Evolutionary conservation across 257 asterid genomes (phyloP).

Genomic region (Nyctanthes arbortristis): DNA sequence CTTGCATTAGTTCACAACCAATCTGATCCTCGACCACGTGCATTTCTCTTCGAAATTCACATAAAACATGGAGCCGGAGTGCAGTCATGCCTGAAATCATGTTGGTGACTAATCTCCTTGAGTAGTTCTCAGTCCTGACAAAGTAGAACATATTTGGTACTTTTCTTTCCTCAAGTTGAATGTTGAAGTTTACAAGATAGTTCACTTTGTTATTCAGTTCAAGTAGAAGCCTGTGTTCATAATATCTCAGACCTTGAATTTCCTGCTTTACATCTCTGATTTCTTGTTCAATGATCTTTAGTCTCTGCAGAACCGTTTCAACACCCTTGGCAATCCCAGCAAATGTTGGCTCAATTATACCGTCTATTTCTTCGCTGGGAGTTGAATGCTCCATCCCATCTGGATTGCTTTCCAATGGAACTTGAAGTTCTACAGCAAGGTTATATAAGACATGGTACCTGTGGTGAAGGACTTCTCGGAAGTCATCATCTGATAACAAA

Average conservation of each 20-base stretch:
- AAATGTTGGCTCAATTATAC: slow-evolving; percentile 65
- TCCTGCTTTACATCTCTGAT: slow-evolving; percentile 82
- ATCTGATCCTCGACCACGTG: slow-evolving; percentile 84
- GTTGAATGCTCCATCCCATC: slow-evolving; percentile 30
- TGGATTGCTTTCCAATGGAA: slow-evolving; percentile 50
- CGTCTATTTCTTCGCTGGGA: slow-evolving; percentile 40
- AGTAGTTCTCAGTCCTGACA: slow-evolving; percentile 68
- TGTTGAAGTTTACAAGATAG: slow-evolving; percentile 70
- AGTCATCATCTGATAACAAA: slow-evolving; percentile 82
- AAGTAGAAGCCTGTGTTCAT: slow-evolving; percentile 70
- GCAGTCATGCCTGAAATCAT: slow-evolving; percentile 77
- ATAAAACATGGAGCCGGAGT: slow-evolving; percentile 72
- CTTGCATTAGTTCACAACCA: slow-evolving; percentile 82
- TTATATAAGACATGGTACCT: slow-evolving; percentile 75
- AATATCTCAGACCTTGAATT: slow-evolving; percentile 81
- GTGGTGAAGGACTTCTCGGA: slow-evolving; percentile 77
- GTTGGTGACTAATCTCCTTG: slow-evolving; percentile 74
- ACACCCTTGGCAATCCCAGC: slow-evolving; percentile 87
- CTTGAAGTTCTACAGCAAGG: slow-evolving; percentile 84
- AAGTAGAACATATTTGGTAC: slow-evolving; percentile 81
- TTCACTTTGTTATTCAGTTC: slow-evolving; percentile 72
- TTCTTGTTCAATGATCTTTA: slow-evolving; percentile 85
- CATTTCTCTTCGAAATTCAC: slow-evolving; percentile 75
- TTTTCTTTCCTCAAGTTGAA: slow-evolving; percentile 74
- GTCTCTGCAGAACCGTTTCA: slow-evolving; percentile 69